phyloP scores from a whole-genome alignment of 768 basidiomycete genomes.

The Rhodotorula toruloides region DNA sequence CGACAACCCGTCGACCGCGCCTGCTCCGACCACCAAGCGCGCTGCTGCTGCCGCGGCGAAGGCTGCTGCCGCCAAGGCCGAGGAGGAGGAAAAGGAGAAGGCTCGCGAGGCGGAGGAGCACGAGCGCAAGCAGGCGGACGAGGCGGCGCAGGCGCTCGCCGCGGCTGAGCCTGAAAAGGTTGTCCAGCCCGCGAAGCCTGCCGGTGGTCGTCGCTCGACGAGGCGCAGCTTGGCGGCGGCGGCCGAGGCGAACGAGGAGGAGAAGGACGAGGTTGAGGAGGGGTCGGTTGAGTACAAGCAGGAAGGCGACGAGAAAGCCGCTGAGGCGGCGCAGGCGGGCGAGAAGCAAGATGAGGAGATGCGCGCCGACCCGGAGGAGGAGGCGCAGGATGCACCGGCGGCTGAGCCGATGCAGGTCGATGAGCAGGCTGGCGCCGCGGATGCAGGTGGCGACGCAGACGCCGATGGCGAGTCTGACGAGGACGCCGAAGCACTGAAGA shows the following conservation, averaged over 20 bases:
- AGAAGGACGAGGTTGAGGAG: neutral
- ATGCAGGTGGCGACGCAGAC: too few species aligned
- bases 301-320: neutral
- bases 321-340: neutral
- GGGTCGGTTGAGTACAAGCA: neutral
- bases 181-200: neutral
- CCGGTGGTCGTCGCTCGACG: neutral
- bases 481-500: neutral
- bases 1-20: neutral
- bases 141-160: neutral
- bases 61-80: neutral
- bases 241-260: neutral
- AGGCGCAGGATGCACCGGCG: too few species aligned
- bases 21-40: constrained; percentile 2
- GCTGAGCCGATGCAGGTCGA: too few species aligned
- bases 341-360: neutral
- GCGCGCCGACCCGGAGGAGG: too few species aligned
- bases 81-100: neutral
- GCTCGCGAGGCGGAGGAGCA: neutral
- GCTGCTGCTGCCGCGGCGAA: neutral
- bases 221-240: neutral
- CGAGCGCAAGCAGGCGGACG: neutral
- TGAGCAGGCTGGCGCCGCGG: too few species aligned
- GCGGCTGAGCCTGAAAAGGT: neutral
- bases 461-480: neutral